Evolutionary conservation across 768 basidiomycete genomes (phyloP), one percentile per base, ranked within the genome.

Genomic region (Pisolithus albus): DNA sequence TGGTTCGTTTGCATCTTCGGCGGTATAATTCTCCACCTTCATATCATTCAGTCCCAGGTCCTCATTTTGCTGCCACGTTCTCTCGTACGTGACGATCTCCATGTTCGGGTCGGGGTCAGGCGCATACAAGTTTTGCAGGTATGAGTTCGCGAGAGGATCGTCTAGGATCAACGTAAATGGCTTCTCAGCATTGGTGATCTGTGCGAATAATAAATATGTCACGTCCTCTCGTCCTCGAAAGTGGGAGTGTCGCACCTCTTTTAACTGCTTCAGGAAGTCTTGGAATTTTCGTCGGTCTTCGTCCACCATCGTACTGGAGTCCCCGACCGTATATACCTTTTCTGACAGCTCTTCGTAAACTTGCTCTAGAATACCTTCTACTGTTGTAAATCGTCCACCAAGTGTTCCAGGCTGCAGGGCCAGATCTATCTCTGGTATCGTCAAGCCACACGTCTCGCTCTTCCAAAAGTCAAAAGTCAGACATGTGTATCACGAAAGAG

Each of bases 41-140:
- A 92, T 92, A 60, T 92, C 90, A 59, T 92, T 92, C 63, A 99
- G 66, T 5, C 95, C 96, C 13, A 98, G 74, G 46, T 92, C 91
- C 64, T 98, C 96, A 60, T 99, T 93, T 73, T 99, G 92, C 41
- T 91, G 81, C 73, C 79, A 88, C 4, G 82, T 82, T 46, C 96
- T 76, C 38, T 93, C 88, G 62, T 98, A 99, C 51, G 68, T 64
- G 64, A 87, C 89, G 47, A 88, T 78, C 28, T 67, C 75, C 88
- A 99, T 91, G 61, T 93, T 92, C 1, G 95, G 95, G 63, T 98
- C 95, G 0, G 89, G 84, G 63, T 99, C 95, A 5, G 96, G 96
- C 0, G 96, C 95, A 64, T 95, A 97, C n/a, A 94, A 61, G 65
- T 92, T 96, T 66, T 99, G 96, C 42, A 99, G 73, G 63, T 98